A percentile compares a stretch with the other conserved stretches of the same genome.
Evolutionary conservation across 768 basidiomycete genomes (phyloP).

Genomic region (Mycena albidolilacea): DNA sequence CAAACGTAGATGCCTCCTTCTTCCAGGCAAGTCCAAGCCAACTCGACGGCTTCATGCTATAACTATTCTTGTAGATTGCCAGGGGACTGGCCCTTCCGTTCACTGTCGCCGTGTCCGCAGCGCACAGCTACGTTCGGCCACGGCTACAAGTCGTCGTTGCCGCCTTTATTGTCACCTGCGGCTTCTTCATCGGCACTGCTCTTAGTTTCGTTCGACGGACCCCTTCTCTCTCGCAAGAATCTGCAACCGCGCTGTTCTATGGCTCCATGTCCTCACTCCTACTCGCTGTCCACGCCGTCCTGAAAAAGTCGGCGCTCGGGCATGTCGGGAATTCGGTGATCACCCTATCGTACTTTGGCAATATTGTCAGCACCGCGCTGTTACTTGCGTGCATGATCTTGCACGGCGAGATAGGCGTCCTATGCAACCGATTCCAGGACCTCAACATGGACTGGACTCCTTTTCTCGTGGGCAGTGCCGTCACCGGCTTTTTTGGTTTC

Average conservation of each 20-base stretch:
- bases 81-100: conserved; percentile 33
- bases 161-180: conserved; percentile 30
- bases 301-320: conserved; percentile 40
- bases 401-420: conserved; percentile 27
- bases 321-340: conserved; percentile 50
- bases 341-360: conserved; percentile 28
- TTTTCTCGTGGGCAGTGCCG: conserved; percentile 43
- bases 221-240: conserved; percentile 22
- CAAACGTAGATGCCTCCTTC: conserved; percentile 34
- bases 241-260: conserved; percentile 27
- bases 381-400: conserved; percentile 19
- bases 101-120: conserved; percentile 29
- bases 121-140: conserved; percentile 9
- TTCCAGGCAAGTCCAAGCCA: conserved; percentile 37
- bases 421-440: conserved; percentile 9
- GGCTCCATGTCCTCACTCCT: conserved; percentile 35
- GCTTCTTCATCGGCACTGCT: conserved; percentile 33
- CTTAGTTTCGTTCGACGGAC: conserved; percentile 14
- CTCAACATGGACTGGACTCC: conserved; percentile 27
- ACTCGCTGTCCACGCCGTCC: conserved; percentile 37
- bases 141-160: conserved; percentile 13
- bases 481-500: conserved; percentile 81
- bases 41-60: neutral
- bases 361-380: conserved; percentile 21
- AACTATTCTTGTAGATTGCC: conserved; percentile 21